Evolutionary conservation across 306 rosid genomes (phyloP), one percentile per base, ranked within the genome.

Genomic region (Rubus idaeus): DNA sequence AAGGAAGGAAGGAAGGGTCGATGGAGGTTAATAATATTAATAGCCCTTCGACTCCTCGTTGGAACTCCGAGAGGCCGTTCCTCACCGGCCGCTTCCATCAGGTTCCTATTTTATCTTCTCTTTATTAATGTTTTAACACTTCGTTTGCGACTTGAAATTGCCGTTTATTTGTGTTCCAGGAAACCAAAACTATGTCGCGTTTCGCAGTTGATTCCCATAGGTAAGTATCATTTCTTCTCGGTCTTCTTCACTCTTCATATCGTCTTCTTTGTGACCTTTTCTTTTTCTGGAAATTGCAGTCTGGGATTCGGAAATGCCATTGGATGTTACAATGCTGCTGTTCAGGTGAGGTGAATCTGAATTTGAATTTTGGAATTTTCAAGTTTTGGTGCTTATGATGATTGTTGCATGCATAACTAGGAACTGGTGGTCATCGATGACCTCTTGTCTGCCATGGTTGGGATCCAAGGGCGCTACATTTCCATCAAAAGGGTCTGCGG

Each of bases 391-490:
- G 35, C 2, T 30, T 30, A 30, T 30, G 35, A 30, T 30, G 35
- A 30, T 30, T 30, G 35, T 30, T 30, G 35, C 35, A 1, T 30
- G 35, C 35, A 2, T 30, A 30, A 30, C 35, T 76, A 94, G 98
- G 98, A 95, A 86, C 97, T 95, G 85, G 86, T 95, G 71, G 93
- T 95, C 53, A 90, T 95, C 78, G 98, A 95, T 81, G 97, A 92
- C 79, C 82, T 95, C 56, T 89, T 95, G 67, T 95, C 95, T 6
- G 91, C 88, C 75, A 83, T 95, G 93, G 96, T 92, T 71, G 98
- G 93, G 41, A 75, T 95, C 64, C 96, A 92, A 86, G 98, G 98
- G 26, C 91, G 96, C 23, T 90, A 89, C 81, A 88, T 92, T 86
- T 88, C 89, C 51, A 90, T 94, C 56, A 92, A 88, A 81, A 82